Base-by-base conservation (phyloP, 2,329 filamentous ascomycete genomes). In the Akanthomyces dipterigenus region DNA sequence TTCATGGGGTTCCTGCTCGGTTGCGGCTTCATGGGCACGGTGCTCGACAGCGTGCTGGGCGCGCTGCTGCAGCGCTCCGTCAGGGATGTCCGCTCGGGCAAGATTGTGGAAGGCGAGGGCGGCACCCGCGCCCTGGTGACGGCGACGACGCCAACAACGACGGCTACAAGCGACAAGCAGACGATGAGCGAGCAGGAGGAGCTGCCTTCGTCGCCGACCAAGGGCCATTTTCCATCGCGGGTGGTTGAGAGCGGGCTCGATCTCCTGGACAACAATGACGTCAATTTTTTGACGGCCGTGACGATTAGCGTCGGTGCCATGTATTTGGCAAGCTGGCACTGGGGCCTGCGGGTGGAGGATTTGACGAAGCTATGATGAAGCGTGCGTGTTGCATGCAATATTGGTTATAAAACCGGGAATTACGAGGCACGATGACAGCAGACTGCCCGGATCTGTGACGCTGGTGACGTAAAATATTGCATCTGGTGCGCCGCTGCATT, bases 261-360 rank as follows among this genome's bases (percentile, higher is more conserved):
- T 71, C 72, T 96, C 64, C 78, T 99, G 62, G 92, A 96, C 74
- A 99, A 99, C 74, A 99, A 99, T 73, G 89, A 90, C 60, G 92
- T 99, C 68, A 99, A 99, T 73, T 85, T 97, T 62, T 73, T 93
- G 61, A 98, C 97, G 93, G 93, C 93, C 0, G 81, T 85, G 16
- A 80, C 80, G 5, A 93, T 96, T 84, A 96, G 90, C 71, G 65
- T 92, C 20, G 84, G 88, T 5, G 89, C 87, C 5, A 96, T 98
- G 85, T 78, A 76, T 0, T 74, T 84, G 38, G 86, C 83, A 34
- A 76, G 80, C 49, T 85, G 80, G 82, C 80, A 82, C 63, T 88
- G 86, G 85, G 78, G 75, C 5, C 69, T 87, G 26, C 80, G 84
- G 7, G 69, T 85, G 16, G 67, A 74, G 60, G 77, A 70, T 59